Evolutionary conservation across 2,329 filamentous ascomycete genomes (phyloP), one percentile per base, ranked within the genome.

Genomic region (Nannizziopsis barbatae): DNA sequence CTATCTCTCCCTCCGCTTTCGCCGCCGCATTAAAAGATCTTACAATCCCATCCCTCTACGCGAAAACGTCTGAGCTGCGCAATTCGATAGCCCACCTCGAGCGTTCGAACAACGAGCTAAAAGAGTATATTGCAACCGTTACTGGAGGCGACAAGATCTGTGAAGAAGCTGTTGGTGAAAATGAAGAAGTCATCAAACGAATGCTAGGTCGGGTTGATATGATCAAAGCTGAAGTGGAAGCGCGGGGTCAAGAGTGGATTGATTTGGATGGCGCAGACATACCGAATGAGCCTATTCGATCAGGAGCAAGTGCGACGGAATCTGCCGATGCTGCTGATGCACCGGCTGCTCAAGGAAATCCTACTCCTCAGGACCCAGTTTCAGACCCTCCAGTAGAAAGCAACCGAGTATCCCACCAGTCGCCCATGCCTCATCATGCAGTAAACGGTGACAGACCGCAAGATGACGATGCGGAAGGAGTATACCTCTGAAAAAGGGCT

Each of bases 71-170:
- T 50, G 79, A 83, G 57, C 68, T 83, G 8, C 68, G 67, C 38
- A 82, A 81, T 65, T 75, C 71, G 50, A 75, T 81, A 57, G 60
- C 66, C 1, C 79, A 82, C 56, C 73, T 83, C 22, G 65, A 71
- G 39, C 67, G 68, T 42, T 79, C 75, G 10, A 82, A 82, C 60
- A 61, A 63, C 36, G 73, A 80, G 56, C 70, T 81, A 44, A 65
- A 72, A 42, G 66, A 71, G 5, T 80, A 73, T 56, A 58, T 71
- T 18, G 50, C 58, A 27, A 63, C 60, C 31, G 52, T 50, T 1
- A 52, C 55, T 14, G 50, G 51, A 9, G 56, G 54, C 8, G 76
- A 81, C 45, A 62, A 60, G 40, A 75, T 79, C 33, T 76, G 75
- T 53, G 71, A 73, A 31, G 73, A 77, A 20, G 75, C 75, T 7